Base-by-base conservation (phyloP, 108 stramenopile genomes). In the Nitzschia sp. region DNA sequence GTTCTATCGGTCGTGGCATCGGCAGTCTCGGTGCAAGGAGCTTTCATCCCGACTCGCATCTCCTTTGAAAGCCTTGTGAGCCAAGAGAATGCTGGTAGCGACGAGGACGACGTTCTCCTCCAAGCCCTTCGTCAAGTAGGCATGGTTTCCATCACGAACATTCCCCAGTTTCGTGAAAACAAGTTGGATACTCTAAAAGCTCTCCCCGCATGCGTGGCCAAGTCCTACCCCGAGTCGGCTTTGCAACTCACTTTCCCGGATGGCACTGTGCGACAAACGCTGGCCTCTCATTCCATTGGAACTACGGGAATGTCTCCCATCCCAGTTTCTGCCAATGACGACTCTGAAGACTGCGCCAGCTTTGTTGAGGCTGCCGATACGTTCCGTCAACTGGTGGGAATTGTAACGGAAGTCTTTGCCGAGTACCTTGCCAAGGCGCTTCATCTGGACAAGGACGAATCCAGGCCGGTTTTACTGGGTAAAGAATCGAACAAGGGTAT, bases 91-190 rank as follows among this genome's bases (percentile, higher is more conserved):
- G 57, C 28, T 21, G 29, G 21, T 5, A 18, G 9, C 13, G 51
- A 53, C 13, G 13, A 17, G 19, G 36, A 3, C 13, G 51, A 53
- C 13, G 13, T 53, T 3, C 11, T 45, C 8, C 36, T 27, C 38
- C 36, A 8, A 21, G 33, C 34, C 2, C 68, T 62, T 25, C 59
- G 47, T n/a, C 34, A 55, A 18, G 62, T 76, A 34, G 80, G 80
- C 1, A 68, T 81, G 67, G 26, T 81, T 23, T 69, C 74, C 17
- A 59, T 81, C 18, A 72, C 80, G 38, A 32, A 76, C 49, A 30
- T 76, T 35, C 74, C 74, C 19, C 19, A 28, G 24, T 54, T 46
- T n/a, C n/a, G n/a, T n/a, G 5, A 49, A 21, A 57, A 19, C 54
- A 57, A 71, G 24, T 25, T 33, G 23, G 23, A 71, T 3, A 49